Evolutionary conservation across 2,329 filamentous ascomycete species (phyloP).

Genomic region (Apiospora marii): DNA sequence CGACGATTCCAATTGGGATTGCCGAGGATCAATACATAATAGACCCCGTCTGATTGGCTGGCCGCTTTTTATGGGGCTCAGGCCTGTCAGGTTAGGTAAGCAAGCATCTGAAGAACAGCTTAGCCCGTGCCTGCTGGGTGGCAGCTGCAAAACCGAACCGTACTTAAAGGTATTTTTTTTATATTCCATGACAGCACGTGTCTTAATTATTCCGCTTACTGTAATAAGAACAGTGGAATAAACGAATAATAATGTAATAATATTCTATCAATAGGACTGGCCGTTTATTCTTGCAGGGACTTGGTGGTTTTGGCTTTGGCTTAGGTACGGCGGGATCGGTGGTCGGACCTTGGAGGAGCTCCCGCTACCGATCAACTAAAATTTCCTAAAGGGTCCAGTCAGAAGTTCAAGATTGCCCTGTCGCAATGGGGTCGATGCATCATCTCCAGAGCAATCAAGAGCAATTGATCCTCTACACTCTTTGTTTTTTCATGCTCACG

Average conservation of each 20-base stretch:
- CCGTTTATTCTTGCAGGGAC: too few species aligned
- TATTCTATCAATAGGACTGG: too few species aligned
- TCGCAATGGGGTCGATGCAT: neutral
- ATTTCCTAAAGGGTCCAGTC: conserved; percentile 9
- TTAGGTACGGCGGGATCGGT: neutral
- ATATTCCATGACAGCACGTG: too few species aligned
- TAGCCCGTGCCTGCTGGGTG: neutral
- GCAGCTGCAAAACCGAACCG: neutral
- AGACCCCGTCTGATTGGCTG: neutral
- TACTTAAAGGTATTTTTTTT: too few species aligned
- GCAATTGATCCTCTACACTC: neutral
- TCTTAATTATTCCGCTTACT: too few species aligned
- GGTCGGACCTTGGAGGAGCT: conserved; percentile 10
- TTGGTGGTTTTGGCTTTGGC: neutral
- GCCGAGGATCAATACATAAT: conserved; percentile 23
- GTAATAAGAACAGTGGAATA: too few species aligned
- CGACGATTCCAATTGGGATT: conserved; percentile 23
- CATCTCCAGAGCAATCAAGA: neutral
- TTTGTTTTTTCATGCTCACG: neutral
- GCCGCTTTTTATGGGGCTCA: neutral
- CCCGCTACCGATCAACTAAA: conserved; percentile 7
- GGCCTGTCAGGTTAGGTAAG: neutral
- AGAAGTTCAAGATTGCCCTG: neutral
- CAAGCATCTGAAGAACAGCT: neutral
- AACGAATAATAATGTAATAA: too few species aligned